Evolutionary conservation across 192 early-diverging fungal species (phyloP).

Genomic region (Kickxella alabastrina): DNA sequence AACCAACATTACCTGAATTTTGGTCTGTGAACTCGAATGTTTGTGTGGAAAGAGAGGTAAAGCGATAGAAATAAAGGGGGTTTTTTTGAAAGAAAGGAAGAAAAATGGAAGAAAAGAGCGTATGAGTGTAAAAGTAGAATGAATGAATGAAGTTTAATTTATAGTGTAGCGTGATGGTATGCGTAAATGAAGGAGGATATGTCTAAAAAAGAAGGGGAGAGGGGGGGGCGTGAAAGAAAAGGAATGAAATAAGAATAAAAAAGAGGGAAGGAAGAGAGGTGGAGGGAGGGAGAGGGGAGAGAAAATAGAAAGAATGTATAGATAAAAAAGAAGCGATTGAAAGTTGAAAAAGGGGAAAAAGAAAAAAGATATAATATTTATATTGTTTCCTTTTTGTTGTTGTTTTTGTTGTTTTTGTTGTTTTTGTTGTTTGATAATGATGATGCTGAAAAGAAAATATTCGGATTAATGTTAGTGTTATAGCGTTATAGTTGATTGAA

Average conservation of each 20-base stretch:
- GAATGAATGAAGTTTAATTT: too few relatives aligned
- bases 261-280: neutral
- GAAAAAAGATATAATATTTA: neutral
- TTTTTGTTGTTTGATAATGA: neutral
- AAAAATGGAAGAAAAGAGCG: neutral
- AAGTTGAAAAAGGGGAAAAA: neutral
- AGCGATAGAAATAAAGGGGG: neutral
- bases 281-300: neutral
- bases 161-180: too few relatives aligned
- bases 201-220: neutral
- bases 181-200: too few relatives aligned
- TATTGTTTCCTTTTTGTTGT: neutral
- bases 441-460: too few relatives aligned
- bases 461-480: too few relatives aligned
- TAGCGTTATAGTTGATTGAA: too few relatives aligned
- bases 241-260: neutral
- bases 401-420: neutral
- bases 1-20: neutral
- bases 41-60: neutral
- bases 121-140: too few relatives aligned
- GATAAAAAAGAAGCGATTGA: neutral
- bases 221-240: neutral
- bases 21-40: too few relatives aligned
- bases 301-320: neutral
- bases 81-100: conserved; percentile 3